Conservation (phyloP, 2,329 filamentous ascomycete species). For the Calonectria pseudoreteaudii region DNA sequence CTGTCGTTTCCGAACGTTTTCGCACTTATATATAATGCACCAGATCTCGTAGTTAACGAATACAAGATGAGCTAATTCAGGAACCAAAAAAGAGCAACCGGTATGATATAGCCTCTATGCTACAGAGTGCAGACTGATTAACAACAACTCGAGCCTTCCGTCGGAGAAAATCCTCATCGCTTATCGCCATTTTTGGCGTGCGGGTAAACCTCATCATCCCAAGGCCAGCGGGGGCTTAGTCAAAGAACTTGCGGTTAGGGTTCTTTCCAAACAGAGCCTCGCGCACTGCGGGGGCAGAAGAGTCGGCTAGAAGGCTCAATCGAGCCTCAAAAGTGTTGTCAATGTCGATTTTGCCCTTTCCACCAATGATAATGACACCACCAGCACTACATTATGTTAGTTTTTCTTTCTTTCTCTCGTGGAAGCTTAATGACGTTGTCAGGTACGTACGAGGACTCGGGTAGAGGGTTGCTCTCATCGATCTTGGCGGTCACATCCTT, state of each 20-base stretch:
- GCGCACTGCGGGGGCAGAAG: conserved; percentile 86
- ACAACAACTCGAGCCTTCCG: conserved; percentile 41
- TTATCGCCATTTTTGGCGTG: conserved; percentile 34
- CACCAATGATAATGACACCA: conserved; percentile 83
- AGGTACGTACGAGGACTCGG: conserved; percentile 82
- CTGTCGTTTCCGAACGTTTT: neutral
- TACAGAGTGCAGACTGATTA: conserved; percentile 44
- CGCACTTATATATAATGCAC: conserved; percentile 8
- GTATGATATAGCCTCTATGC: conserved; percentile 51
- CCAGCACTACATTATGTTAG: conserved; percentile 73
- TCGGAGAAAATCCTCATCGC: conserved; percentile 33
- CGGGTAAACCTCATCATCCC: conserved; percentile 26
- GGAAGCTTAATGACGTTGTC: too few relatives aligned
- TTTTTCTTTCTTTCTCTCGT: neutral
- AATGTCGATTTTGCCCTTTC: conserved; percentile 94
- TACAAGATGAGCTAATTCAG: conserved; percentile 39
- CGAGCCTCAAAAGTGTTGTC: conserved; percentile 98
- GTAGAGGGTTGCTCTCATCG: conserved; percentile 82
- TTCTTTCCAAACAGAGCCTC: conserved; percentile 94
- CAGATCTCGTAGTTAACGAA: conserved; percentile 39
- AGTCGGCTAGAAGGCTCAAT: conserved; percentile 84
- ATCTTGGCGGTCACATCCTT: conserved; percentile 77
- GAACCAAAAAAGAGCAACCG: conserved; percentile 37
- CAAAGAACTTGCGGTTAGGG: conserved; percentile 93
- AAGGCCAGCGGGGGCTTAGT: conserved; percentile 64